A percentile compares a stretch with the other conserved stretches of the same genome.
phyloP scores from a whole-genome alignment of 805 yeast species.

The Cyberlindnera amylophila region DNA sequence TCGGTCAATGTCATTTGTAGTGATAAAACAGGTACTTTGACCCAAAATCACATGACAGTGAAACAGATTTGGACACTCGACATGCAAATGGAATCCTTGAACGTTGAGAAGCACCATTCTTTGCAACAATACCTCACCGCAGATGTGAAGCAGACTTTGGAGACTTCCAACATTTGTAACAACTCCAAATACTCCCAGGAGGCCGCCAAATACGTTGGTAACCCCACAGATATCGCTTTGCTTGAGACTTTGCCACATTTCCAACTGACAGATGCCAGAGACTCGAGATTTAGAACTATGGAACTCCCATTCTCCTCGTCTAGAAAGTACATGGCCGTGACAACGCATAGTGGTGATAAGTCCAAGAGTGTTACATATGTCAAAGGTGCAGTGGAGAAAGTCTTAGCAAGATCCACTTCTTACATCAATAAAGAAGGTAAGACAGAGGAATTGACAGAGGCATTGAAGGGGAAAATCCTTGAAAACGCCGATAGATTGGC shows the following conservation, averaged over 20 bases:
- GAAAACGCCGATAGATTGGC: conserved; percentile 67
- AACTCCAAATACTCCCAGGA: conserved; percentile 68
- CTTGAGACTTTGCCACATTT: conserved; percentile 70
- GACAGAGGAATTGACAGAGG: conserved; percentile 52
- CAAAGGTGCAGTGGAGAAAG: conserved; percentile 87
- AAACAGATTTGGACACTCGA: conserved; percentile 78
- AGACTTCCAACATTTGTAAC: conserved; percentile 71
- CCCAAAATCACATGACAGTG: conserved; percentile 89
- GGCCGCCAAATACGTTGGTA: conserved; percentile 72
- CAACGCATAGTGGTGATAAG: conserved; percentile 56
- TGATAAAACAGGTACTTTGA: conserved; percentile 87
- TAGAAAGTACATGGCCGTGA: conserved; percentile 89
- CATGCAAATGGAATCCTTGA: conserved; percentile 38
- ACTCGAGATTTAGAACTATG: conserved; percentile 50
- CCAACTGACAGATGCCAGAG: conserved; percentile 68
- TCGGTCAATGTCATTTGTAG: conserved; percentile 91
- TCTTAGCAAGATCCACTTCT: conserved; percentile 56
- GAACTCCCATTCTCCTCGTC: conserved; percentile 84
- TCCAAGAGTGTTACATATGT: conserved; percentile 57
- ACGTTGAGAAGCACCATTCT: conserved; percentile 44
- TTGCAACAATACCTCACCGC: conserved; percentile 42
- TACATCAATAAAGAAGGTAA: conserved; percentile 60
- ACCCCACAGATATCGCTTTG: conserved; percentile 92
- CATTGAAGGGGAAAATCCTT: conserved; percentile 42
- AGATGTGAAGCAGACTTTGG: conserved; percentile 54